Conservation (phyloP, 768 basidiomycete genomes). For the Cyathus striatus region DNA sequence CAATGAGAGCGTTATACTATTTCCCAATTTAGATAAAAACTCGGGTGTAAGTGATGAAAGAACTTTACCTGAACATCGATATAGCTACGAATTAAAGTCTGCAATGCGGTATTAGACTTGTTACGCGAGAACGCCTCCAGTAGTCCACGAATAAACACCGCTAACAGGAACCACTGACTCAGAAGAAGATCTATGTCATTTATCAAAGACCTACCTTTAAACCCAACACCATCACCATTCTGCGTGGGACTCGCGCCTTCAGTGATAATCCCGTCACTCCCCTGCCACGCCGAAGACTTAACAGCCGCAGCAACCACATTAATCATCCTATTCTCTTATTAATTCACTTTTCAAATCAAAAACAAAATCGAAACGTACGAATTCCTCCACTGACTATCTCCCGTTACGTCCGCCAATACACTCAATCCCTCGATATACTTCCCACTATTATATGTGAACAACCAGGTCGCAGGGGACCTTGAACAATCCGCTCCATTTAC, state of each 20-base stretch:
- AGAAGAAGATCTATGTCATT: background rate
- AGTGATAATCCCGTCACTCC: conserved; percentile 44
- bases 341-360: background rate
- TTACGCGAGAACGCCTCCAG: conserved; percentile 39
- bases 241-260: conserved; percentile 36
- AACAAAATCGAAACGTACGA: conserved; percentile 23
- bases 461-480: conserved; percentile 36
- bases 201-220: conserved; percentile 35
- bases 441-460: conserved; percentile 52
- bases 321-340: conserved; percentile 24
- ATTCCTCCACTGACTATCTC: conserved; percentile 32
- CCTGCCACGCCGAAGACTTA: conserved; percentile 42
- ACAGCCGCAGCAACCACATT: conserved; percentile 31
- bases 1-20: conserved; percentile 46
- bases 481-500: conserved; percentile 42
- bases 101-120: conserved; percentile 27
- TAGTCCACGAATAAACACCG: conserved; percentile 42
- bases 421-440: conserved; percentile 50
- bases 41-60: background rate
- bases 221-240: conserved; percentile 44
- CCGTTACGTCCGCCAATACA: conserved; percentile 36
- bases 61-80: conserved; percentile 42
- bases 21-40: conserved; percentile 1
- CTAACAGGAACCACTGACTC: background rate
- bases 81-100: conserved; percentile 41